These are phyloP conservation scores for Lipomyces starkeyi DNA, from an alignment of 805 yeast species.

Conservation along the genomic window DNA sequence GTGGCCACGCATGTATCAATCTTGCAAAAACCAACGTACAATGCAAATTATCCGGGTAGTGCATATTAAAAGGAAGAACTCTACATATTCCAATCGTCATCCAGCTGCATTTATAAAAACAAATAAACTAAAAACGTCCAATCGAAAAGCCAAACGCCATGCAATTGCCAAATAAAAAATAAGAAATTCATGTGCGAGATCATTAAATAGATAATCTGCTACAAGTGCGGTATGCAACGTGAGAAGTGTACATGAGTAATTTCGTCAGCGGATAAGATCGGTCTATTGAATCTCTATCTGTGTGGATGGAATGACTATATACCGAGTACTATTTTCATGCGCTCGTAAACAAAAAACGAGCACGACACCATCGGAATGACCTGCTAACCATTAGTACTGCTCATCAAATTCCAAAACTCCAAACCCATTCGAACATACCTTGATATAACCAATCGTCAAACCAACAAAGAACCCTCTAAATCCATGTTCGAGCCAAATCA, in stretches of 20 bases:
- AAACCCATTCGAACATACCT: conserved; percentile 53
- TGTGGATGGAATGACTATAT: conserved; percentile 49
- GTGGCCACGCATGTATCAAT: too few relatives aligned
- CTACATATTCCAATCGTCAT: background rate
- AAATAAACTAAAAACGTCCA: background rate
- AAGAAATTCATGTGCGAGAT: background rate
- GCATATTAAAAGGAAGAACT: background rate
- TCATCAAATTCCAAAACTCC: background rate
- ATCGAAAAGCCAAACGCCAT: background rate
- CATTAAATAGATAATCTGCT: background rate
- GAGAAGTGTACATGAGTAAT: background rate
- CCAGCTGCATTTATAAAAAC: background rate
- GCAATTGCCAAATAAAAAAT: background rate
- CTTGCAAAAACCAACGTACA: background rate
- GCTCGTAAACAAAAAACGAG: conserved; percentile 91
- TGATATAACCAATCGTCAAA: conserved; percentile 90
- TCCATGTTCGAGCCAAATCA: conserved; percentile 77
- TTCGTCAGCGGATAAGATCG: background rate
- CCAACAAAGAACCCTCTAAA: conserved; percentile 91
- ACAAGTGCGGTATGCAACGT: background rate
- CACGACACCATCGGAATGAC: conserved; percentile 94
- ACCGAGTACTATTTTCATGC: conserved; percentile 73
- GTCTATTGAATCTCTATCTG: background rate
- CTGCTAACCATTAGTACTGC: conserved; percentile 6
- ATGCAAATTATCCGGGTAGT: background rate